These are phyloP conservation scores for Nemophila menziesii DNA, from an alignment of 257 asterid species.

Conservation along the genomic window DNA sequence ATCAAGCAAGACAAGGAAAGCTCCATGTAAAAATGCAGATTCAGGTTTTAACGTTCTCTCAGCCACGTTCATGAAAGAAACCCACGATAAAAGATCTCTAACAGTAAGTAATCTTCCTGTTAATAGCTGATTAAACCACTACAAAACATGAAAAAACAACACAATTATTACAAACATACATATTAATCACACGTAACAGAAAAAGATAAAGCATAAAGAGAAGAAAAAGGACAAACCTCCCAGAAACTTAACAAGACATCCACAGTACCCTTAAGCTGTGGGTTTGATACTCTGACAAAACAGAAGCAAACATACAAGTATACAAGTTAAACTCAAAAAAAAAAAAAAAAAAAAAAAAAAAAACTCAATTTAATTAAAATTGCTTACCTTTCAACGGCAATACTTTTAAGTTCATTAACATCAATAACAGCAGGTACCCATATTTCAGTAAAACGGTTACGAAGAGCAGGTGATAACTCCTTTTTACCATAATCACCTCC, in stretches of 20 bases:
- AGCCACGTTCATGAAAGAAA: conserved; percentile 56
- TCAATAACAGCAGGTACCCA: conserved; percentile 91
- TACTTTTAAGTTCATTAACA: conserved; percentile 62
- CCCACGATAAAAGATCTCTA: conserved; percentile 92
- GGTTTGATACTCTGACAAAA: conserved; percentile 41
- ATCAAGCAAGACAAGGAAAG: conserved; percentile 74
- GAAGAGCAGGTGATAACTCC: conserved; percentile 94
- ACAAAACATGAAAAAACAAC: conserved; percentile 27
- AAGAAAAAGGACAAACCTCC: conserved; percentile 42
- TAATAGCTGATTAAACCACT: conserved; percentile 84
- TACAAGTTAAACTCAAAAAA: neutral
- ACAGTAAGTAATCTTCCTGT: conserved; percentile 79
- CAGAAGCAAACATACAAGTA: conserved; percentile 1
- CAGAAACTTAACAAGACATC: conserved; percentile 74
- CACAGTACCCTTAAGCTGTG: conserved; percentile 32
- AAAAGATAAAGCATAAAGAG: neutral
- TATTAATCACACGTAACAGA: neutral
- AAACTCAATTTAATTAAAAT: neutral
- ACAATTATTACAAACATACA: neutral
- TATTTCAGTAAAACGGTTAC: conserved; percentile 94
- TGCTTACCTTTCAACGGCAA: conserved; percentile 68
- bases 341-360: neutral
- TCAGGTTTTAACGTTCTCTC: conserved; percentile 48
- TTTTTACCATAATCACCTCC: conserved; percentile 98
- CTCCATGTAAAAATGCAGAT: conserved; percentile 70